Conservation (phyloP, 257 asterid species). For the Craterostigma plantagineum region DNA sequence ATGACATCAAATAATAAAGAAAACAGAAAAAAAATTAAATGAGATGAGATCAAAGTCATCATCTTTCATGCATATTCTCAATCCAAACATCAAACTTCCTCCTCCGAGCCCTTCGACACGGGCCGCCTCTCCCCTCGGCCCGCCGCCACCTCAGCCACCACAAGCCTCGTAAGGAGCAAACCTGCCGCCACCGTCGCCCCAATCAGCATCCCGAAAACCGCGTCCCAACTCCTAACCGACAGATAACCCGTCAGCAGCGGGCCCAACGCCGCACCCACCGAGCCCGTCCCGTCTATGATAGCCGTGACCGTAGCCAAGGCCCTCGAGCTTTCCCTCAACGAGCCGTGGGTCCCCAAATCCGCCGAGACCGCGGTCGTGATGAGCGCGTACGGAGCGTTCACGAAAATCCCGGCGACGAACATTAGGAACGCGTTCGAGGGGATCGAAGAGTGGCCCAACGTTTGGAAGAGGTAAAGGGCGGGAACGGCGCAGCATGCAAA, state of each 20-base stretch:
- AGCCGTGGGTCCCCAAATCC: constrained; percentile 89
- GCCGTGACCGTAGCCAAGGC: constrained; percentile 95
- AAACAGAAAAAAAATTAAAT: too few relatives aligned
- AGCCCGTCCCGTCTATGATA: constrained; percentile 91
- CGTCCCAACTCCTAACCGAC: constrained; percentile 78
- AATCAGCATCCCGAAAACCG: constrained; percentile 84
- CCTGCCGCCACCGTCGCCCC: constrained; percentile 75
- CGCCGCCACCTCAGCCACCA: constrained; percentile 50
- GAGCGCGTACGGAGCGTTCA: constrained; percentile 90
- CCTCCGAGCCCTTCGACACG: too few relatives aligned
- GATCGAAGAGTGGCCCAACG: constrained; percentile 70
- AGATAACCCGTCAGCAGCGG: constrained; percentile 83
- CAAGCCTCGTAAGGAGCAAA: constrained; percentile 64
- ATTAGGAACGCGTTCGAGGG: constrained; percentile 46
- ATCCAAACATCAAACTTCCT: too few relatives aligned
- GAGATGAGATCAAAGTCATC: too few relatives aligned
- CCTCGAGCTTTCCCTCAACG: constrained; percentile 66
- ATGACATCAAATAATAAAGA: too few relatives aligned
- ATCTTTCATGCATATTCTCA: too few relatives aligned
- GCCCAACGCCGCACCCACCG: constrained; percentile 93
- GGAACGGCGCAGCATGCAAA: constrained; percentile 96
- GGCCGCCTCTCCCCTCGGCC: too few relatives aligned
- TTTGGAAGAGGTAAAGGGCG: constrained; percentile 67
- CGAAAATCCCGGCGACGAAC: constrained; percentile 73
- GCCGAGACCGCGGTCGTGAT: constrained; percentile 97